Percentiles rank a stretch among this genome's conserved stretches.
Conservation (phyloP, 352 stramenopile genomes). For the Phytophthora litchii region DNA sequence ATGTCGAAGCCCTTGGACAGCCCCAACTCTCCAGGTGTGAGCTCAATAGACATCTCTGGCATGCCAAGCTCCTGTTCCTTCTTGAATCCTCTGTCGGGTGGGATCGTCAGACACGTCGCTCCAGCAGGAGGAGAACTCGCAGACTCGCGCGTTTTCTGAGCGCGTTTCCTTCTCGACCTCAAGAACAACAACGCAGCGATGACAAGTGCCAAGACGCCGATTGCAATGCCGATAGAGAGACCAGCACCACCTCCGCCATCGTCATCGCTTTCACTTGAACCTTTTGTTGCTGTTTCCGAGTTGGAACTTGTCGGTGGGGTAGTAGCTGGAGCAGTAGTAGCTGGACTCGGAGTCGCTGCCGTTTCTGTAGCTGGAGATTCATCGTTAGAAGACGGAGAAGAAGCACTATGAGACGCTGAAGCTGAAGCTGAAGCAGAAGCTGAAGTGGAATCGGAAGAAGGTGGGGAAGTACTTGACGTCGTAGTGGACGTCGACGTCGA, state of each 20-base stretch:
- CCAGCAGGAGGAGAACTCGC: conserved; percentile 10
- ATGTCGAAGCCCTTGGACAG: conserved; percentile 35
- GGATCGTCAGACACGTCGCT: conserved; percentile 22
- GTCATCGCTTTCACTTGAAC: not conserved
- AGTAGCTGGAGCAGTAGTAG: not conserved
- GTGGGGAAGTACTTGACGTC: conserved; percentile 1
- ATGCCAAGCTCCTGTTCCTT: conserved; percentile 39
- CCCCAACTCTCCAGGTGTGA: conserved; percentile 36
- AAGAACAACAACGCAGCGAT: conserved; percentile 34
- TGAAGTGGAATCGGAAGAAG: conserved; percentile 4
- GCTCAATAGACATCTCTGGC: conserved; percentile 51
- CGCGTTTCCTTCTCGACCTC: conserved; percentile 15
- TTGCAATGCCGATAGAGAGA: conserved; percentile 33
- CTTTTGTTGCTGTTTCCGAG: conserved; percentile 17
- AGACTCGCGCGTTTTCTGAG: conserved; percentile 14
- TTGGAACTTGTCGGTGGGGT: conserved; percentile 5
- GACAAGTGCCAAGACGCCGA: conserved; percentile 38
- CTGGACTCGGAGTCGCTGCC: not conserved
- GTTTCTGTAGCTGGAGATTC: conserved; percentile 4
- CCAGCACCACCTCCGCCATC: not conserved
- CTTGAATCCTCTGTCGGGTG: conserved; percentile 35
- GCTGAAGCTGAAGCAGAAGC: not conserved
- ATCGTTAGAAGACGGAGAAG: conserved; percentile 9
- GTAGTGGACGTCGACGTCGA: conserved; percentile 10
- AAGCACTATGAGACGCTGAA: conserved; percentile 10